Conservation (phyloP, 164 flowering plant species). For the Stephania japonica region DNA sequence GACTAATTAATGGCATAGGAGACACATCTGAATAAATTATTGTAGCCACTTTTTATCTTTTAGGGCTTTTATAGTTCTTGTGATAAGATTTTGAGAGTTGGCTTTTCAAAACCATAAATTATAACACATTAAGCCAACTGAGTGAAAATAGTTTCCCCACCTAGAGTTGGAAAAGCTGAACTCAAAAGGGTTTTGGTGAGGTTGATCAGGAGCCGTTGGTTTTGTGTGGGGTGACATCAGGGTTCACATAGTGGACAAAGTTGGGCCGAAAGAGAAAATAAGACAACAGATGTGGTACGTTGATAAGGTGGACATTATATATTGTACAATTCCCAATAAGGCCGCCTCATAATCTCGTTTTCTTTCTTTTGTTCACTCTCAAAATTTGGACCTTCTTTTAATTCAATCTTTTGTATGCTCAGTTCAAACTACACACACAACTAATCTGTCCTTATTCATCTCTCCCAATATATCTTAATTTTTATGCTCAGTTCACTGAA, state of each 20-base stretch:
- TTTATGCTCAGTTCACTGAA: no score
- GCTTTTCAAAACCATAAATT: constrained; percentile 1
- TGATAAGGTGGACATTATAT: constrained; percentile 26
- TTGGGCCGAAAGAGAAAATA: constrained; percentile 36
- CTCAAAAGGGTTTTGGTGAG: neutral
- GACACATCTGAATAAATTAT: neutral
- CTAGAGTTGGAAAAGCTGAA: neutral
- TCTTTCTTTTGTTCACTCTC: neutral
- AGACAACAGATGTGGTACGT: constrained; percentile 19
- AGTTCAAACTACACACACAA: no score
- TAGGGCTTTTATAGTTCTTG: neutral
- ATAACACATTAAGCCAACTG: neutral
- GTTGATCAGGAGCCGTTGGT: constrained; percentile 1
- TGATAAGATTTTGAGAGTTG: neutral
- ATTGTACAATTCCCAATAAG: constrained; percentile 23
- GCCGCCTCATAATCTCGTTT: neutral
- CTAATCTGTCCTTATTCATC: no score
- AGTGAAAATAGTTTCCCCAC: constrained; percentile 1
- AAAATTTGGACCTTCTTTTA: neutral
- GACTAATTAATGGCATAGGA: neutral
- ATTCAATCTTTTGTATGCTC: no score
- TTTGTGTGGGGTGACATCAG: constrained; percentile 5
- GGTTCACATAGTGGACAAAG: constrained; percentile 26
- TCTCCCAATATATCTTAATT: no score
- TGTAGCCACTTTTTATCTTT: neutral